Base-by-base conservation (phyloP, 805 yeast species). In the Metschnikowia proteae region DNA sequence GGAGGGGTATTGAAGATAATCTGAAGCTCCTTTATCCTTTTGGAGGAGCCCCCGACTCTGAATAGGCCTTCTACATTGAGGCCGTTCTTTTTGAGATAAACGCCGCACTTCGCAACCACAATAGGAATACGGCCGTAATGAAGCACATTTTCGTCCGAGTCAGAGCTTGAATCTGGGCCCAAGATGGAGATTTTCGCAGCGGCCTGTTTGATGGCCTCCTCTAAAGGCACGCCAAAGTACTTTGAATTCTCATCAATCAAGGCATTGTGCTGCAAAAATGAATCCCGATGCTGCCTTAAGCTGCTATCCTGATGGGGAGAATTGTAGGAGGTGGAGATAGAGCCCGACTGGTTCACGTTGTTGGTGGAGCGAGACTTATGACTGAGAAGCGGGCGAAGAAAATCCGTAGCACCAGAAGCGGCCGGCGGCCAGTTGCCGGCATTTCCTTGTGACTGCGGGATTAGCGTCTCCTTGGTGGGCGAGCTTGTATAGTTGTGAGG, bases 61-160 rank as follows among this genome's bases (percentile, higher is more conserved):
- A 94, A 94, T 3, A 94, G 88, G 5, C 99, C 99, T 64, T 92
- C 94, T 0, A 86, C 84, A 30, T 80, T 79, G 30, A 89, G 72
- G 2, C 86, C 96, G 54, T 88, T 81, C 41, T 81, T 80, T 61
- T 94, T 92, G 51, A 94, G 68, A 60, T 70, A 91, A 0, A 87
- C 83, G 0, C 98, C 97, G 69, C 99, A 92, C 57, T 89, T 86
- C 11, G 97, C 98, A n/a, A 94, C 95, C 10, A 94, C 86, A 13
- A 89, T 79, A 0, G 99, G 99, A 17, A 94, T 88, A 46, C 83
- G 75, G 23, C 98, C 99, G 63, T 88, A 94, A 43, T 84, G 82
- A 30, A 86, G 79, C 49, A 83, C 79, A 27, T 83, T 84, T 53
- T 81, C 81, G 39, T 79, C 65, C 58, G 75, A 62, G 30, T 49